Base-by-base conservation (phyloP, 805 yeast species). In the Blastobotrys muscicola region DNA sequence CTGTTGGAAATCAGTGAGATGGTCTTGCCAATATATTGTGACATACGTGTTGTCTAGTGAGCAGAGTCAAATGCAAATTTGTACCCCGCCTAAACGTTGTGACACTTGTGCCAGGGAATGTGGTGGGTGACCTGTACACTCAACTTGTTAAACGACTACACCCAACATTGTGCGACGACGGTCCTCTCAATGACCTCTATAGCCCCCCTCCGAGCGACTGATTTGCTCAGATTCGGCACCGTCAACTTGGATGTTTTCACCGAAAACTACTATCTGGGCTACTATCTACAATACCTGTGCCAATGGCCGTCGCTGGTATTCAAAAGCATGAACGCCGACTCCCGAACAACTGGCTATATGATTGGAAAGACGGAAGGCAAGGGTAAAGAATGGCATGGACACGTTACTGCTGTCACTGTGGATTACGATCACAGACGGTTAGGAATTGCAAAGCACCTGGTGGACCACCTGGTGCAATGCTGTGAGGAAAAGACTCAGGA, bases 301-400 rank as follows among this genome's bases (percentile, higher is more conserved):
- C 71, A 75, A 42, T 89, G 97, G 96, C 97, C 98, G 5, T 72
- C 86, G 30, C 66, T 92, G 38, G 82, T 87, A 62, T 90, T 87
- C 74, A 82, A 86, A 58, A 76, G 89, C 8, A 66, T 65, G 2
- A 55, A 53, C 33, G 47, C 57, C 3, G 45, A 50, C 32, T 57
- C 58, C 7, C 80, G 74, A 49, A 56, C 67, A 10, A 62, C 68
- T 0, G 69, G 72, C 5, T 61, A 62, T 47, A 60, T 92, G 94
- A 78, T 92, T 78, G 97, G 94, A n/a, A 92, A 92, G 61, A 80
- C 94, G 1, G 98, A 92, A 60, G 98, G 98, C 0, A 69, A 69
- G 32, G 76, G 72, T 4, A 76, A 72, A 38, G 92, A 87, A 47
- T 90, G 97, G 95, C 99, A 92, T 58, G 77, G 95, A 1, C 99